Evolutionary conservation across 768 basidiomycete genomes (phyloP).

Genomic region (Trametes cubensis): DNA sequence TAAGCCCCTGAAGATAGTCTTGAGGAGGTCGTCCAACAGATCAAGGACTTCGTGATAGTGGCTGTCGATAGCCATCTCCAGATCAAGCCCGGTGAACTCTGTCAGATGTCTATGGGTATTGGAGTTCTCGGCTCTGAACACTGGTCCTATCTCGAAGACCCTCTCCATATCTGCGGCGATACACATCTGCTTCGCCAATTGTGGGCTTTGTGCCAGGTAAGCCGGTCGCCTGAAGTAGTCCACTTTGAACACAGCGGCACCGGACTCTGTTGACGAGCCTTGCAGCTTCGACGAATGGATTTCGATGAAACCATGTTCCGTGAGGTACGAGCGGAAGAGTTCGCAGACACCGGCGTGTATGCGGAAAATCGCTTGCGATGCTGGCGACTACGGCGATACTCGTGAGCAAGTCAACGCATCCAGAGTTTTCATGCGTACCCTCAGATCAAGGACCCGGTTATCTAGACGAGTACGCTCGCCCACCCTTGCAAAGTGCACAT

Average conservation of each 20-base stretch:
- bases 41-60: constrained; percentile 98
- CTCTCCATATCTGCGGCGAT: constrained; percentile 98
- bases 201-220: constrained; percentile 95
- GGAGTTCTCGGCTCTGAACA: constrained; percentile 97
- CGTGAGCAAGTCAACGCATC: neutral
- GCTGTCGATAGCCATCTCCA: constrained; percentile 98
- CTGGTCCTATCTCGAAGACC: constrained; percentile 95
- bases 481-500: constrained; percentile 70
- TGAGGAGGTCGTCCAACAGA: constrained; percentile 81
- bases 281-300: constrained; percentile 97
- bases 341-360: constrained; percentile 85
- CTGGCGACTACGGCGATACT: constrained; percentile 46
- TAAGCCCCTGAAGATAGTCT: constrained; percentile 84
- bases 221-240: constrained; percentile 95
- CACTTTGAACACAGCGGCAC: constrained; percentile 97
- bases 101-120: constrained; percentile 98
- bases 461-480: constrained; percentile 91
- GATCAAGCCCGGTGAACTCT: constrained; percentile 96
- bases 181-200: constrained; percentile 98
- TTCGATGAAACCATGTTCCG: constrained; percentile 77
- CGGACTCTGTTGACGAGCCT: constrained; percentile 93
- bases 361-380: constrained; percentile 94
- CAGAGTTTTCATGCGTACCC: constrained; percentile 52
- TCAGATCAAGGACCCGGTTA: constrained; percentile 90
- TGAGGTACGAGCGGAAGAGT: constrained; percentile 83